Evolutionary conservation across 2,329 filamentous ascomycete genomes (phyloP).

Genomic region (Zymoseptoria brevis): DNA sequence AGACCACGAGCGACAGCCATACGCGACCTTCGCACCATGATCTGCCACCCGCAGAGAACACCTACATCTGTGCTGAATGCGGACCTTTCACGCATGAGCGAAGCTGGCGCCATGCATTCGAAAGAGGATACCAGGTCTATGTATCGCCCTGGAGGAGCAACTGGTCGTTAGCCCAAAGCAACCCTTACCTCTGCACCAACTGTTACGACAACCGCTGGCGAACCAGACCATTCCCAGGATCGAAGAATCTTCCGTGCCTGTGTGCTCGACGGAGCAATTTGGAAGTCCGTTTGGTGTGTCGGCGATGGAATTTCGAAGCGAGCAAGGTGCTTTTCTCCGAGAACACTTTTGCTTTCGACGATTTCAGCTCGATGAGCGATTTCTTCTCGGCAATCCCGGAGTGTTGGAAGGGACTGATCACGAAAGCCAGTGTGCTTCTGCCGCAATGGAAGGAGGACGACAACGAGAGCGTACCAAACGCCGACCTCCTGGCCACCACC

Average conservation of each 20-base stretch:
- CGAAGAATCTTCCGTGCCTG: constrained; percentile 7
- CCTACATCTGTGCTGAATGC: neutral
- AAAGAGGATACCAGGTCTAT: neutral
- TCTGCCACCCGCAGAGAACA: neutral
- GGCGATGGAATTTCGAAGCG: constrained; percentile 13
- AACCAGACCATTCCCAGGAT: constrained; percentile 1
- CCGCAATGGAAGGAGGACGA: neutral
- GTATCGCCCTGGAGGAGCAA: constrained; percentile 12
- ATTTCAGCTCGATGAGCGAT: neutral
- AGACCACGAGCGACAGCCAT: neutral
- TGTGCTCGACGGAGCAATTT: constrained; percentile 13
- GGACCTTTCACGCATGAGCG: neutral
- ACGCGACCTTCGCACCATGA: neutral
- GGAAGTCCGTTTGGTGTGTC: constrained; percentile 12
- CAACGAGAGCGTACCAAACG: neutral
- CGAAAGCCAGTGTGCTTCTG: constrained; percentile 1
- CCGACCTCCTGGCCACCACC: neutral
- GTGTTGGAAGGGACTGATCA: neutral
- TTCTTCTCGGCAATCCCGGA: constrained; percentile 1
- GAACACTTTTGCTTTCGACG: constrained; percentile 18
- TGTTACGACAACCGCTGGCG: constrained; percentile 12
- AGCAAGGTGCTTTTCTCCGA: constrained; percentile 9
- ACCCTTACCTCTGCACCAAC: constrained; percentile 13
- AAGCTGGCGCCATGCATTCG: neutral
- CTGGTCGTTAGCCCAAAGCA: constrained; percentile 7